Percentiles rank a stretch among this genome's conserved stretches.
phyloP scores from a whole-genome alignment of 768 basidiomycete species.

The Mrakia gelida region DNA sequence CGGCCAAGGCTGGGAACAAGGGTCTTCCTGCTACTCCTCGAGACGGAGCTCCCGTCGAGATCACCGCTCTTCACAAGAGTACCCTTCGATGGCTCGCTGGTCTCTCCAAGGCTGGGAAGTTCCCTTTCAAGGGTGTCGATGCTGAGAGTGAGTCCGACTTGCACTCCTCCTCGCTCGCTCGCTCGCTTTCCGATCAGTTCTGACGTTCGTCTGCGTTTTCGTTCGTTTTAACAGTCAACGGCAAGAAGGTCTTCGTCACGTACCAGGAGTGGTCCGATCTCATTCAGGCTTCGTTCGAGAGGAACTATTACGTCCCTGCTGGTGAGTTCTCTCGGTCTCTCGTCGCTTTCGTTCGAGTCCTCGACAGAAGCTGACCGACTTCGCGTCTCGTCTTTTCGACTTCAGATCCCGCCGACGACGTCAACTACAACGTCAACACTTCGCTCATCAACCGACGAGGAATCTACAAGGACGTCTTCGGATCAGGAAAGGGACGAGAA shows the following conservation, averaged over 20 bases:
- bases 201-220: slow-evolving; percentile 2
- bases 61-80: slow-evolving; percentile 87
- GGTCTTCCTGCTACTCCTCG: slow-evolving; percentile 93
- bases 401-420: slow-evolving; percentile 67
- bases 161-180: not conserved
- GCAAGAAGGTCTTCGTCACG: slow-evolving; percentile 63
- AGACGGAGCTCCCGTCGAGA: slow-evolving; percentile 94
- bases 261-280: slow-evolving; percentile 87
- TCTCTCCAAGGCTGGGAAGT: slow-evolving; percentile 60
- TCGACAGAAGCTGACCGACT: not conserved
- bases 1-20: slow-evolving; percentile 82
- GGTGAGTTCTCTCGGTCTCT: slow-evolving; percentile 49
- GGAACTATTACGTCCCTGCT: slow-evolving; percentile 79
- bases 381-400: not conserved
- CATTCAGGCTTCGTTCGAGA: slow-evolving; percentile 81
- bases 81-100: slow-evolving; percentile 81
- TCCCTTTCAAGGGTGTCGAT: slow-evolving; percentile 86
- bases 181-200: not conserved
- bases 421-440: slow-evolving; percentile 63
- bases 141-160: slow-evolving; percentile 59
- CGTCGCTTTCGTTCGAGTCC: not conserved
- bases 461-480: slow-evolving; percentile 97
- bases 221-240: slow-evolving; percentile 55
- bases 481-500: slow-evolving; percentile 77
- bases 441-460: slow-evolving; percentile 78